Evolutionary conservation across 2,329 filamentous ascomycete genomes (phyloP), one percentile per base, ranked within the genome.

Genomic region (Cladosporium cucumerinum): DNA sequence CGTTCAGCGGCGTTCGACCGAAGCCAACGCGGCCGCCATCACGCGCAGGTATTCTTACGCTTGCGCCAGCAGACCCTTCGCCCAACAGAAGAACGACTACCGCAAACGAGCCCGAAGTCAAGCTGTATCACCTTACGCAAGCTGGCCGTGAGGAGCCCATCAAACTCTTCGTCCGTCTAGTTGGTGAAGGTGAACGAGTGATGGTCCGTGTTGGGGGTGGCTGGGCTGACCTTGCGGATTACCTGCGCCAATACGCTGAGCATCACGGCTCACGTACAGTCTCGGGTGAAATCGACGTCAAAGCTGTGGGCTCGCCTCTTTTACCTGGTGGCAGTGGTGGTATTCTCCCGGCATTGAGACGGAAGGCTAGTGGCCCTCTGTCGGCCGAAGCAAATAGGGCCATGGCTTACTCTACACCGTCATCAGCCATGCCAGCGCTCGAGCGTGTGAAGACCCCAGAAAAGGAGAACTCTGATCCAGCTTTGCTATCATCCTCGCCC

Each of bases 141-240:
- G 88, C 90, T 21, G 92, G 89, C 39, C 91, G 91, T 64, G 89
- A 95, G 69, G 87, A 92, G 14, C 95, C 95, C 0, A 93, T 97
- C 74, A 98, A 97, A 78, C 86, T 99, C 5, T 96, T 96, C 73
- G 93, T 99, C 61, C 90, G 95, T 18, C 88, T 93, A 1, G 93
- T 99, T 2, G 95, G 95, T 58, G 93, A 97, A 76, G 92, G 91
- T 18, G 93, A 98, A 77, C 88, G 95, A 60, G 93, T 98, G 67
- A 98, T 99, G 95, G 95, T 99, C 8, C 90, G 95, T 39, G 94
- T 99, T 14, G 95, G 95, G 14, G 95, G 95, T 66, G 95, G 95
- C n/a, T 99, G 95, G 95, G 93, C 93, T 16, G 95, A 99, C 77
- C 82, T 99, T 23, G 94, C 91, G 43, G 95, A 98, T 77, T 99